Percentiles rank a stretch among this genome's conserved stretches.
phyloP scores from a whole-genome alignment of 2,329 filamentous ascomycete genomes.

The Fulvia fulva region DNA sequence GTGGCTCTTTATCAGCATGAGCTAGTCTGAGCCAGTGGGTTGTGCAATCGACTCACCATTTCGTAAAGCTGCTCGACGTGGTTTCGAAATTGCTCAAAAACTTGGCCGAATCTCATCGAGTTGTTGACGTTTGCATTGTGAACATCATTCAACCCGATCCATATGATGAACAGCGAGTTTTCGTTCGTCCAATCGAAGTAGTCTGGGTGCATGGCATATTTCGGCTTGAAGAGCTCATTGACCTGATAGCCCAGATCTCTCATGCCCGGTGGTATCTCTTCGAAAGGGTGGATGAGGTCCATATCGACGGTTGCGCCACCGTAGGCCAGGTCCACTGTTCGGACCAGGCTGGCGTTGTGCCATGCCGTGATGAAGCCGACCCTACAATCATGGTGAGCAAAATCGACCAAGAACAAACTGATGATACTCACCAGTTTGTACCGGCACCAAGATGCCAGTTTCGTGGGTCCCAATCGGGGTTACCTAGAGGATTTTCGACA shows the following conservation, averaged over 20 bases:
- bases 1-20: not conserved
- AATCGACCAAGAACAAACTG: not conserved
- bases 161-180: slow-evolving; percentile 38
- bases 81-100: slow-evolving; percentile 37
- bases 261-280: slow-evolving; percentile 43
- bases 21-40: not conserved
- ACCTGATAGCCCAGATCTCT: slow-evolving; percentile 52
- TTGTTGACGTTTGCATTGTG: slow-evolving; percentile 35
- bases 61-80: slow-evolving; percentile 39
- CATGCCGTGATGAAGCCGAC: slow-evolving; percentile 48
- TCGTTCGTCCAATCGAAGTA: slow-evolving; percentile 38
- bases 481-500: slow-evolving; percentile 56
- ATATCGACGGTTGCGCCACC: slow-evolving; percentile 44
- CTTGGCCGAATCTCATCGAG: slow-evolving; percentile 31
- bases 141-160: slow-evolving; percentile 55
- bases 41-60: slow-evolving; percentile 12
- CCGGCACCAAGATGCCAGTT: slow-evolving; percentile 1
- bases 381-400: slow-evolving; percentile 37
- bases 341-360: slow-evolving; percentile 44
- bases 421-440: not conserved
- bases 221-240: slow-evolving; percentile 40
- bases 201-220: slow-evolving; percentile 28
- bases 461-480: slow-evolving; percentile 43
- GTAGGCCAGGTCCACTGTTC: slow-evolving; percentile 52
- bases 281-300: slow-evolving; percentile 45